These are phyloP conservation scores for Cordyceps farinosa DNA, from an alignment of 2,329 filamentous ascomycete genomes.

Conservation along the genomic window DNA sequence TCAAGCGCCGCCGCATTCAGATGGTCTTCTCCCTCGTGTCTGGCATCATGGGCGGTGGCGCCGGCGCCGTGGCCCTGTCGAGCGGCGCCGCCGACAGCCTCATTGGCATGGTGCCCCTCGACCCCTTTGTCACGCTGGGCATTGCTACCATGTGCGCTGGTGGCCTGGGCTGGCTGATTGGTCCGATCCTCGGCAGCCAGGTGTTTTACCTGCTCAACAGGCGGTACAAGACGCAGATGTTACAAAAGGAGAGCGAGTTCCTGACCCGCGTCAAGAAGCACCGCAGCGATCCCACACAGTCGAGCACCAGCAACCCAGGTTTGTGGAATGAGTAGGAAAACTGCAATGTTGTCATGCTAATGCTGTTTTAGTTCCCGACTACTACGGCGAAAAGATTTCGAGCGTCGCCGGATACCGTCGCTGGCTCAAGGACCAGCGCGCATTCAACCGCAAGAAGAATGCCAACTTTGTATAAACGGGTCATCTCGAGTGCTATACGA, in stretches of 20 bases:
- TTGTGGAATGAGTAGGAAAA: constrained; percentile 24
- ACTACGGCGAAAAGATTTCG: constrained; percentile 97
- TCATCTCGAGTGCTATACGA: not conserved
- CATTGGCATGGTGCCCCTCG: constrained; percentile 71
- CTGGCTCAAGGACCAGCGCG: constrained; percentile 96
- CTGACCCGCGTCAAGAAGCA: constrained; percentile 88
- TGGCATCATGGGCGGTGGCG: constrained; percentile 58
- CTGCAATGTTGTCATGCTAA: constrained; percentile 21
- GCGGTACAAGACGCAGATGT: constrained; percentile 68
- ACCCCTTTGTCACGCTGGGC: constrained; percentile 82
- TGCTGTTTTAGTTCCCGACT: constrained; percentile 70
- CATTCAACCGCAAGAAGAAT: constrained; percentile 93
- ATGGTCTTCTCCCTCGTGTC: constrained; percentile 70
- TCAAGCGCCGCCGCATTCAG: constrained; percentile 79
- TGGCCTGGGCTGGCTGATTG: constrained; percentile 82
- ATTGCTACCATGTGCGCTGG: constrained; percentile 73
- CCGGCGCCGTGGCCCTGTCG: constrained; percentile 63
- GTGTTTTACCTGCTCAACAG: constrained; percentile 76
- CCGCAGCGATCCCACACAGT: constrained; percentile 84
- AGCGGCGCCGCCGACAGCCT: constrained; percentile 69
- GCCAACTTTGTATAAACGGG: constrained; percentile 54
- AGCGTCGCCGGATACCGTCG: constrained; percentile 87
- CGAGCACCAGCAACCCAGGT: constrained; percentile 83
- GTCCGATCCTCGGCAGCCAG: constrained; percentile 75
- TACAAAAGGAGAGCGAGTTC: constrained; percentile 89